Conservation (phyloP, 1,139 yeast genomes). For the Pneumocystis sp. region DNA sequence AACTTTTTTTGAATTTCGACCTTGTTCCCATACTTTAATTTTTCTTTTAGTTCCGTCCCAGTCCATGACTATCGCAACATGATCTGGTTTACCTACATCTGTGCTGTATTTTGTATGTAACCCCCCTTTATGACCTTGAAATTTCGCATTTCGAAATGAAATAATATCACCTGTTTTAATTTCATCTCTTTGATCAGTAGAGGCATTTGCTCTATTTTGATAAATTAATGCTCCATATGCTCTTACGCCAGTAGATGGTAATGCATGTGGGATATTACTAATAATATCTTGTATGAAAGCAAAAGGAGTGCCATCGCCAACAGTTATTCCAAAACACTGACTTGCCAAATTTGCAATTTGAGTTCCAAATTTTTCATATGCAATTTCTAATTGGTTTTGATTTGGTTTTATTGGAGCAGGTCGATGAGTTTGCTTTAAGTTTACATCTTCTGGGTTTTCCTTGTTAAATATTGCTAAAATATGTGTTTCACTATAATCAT, state of each 20-base stretch:
- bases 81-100: slow-evolving; percentile 32
- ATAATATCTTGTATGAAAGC: slow-evolving; percentile 24
- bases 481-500: slow-evolving; percentile 55
- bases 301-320: slow-evolving; percentile 22
- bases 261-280: slow-evolving; percentile 25
- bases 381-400: slow-evolving; percentile 37
- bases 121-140: slow-evolving; percentile 47
- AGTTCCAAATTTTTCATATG: slow-evolving; percentile 30
- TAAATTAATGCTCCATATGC: slow-evolving; percentile 64
- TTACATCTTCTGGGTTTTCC: slow-evolving; percentile 40
- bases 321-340: slow-evolving; percentile 16
- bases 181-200: slow-evolving; percentile 44
- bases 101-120: slow-evolving; percentile 34
- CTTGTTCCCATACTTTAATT: slow-evolving; percentile 51
- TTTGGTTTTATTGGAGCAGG: slow-evolving; percentile 34
- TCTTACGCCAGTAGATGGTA: slow-evolving; percentile 50
- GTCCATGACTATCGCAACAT: slow-evolving; percentile 40
- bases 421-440: slow-evolving; percentile 30
- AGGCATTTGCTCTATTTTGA: slow-evolving; percentile 43
- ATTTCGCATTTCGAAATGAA: slow-evolving; percentile 58
- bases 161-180: slow-evolving; percentile 73
- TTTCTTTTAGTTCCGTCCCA: slow-evolving; percentile 65
- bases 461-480: slow-evolving; percentile 39
- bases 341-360: slow-evolving; percentile 20
- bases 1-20: slow-evolving; percentile 34